Evolutionary conservation across 352 stramenopile species (phyloP).

Genomic region (Thalassiosira gravida): DNA sequence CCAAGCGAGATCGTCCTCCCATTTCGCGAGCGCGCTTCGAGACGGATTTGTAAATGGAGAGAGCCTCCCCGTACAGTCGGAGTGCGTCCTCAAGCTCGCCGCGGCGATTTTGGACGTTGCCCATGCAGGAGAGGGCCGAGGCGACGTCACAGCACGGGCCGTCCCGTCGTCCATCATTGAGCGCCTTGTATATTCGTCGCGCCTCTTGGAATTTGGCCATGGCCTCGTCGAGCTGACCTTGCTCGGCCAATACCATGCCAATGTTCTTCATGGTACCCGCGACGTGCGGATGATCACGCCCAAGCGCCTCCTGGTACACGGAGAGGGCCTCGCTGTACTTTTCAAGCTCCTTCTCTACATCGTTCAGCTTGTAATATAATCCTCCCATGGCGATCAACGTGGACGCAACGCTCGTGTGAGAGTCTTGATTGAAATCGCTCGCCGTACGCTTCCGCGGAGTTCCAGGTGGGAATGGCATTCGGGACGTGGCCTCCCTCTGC

Average conservation of each 20-base stretch:
- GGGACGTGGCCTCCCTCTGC: conserved; percentile 53
- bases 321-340: conserved; percentile 69
- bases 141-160: conserved; percentile 71
- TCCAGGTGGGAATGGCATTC: conserved; percentile 19
- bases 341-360: conserved; percentile 70
- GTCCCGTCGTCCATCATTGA: conserved; percentile 25
- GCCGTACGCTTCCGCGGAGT: conserved; percentile 29
- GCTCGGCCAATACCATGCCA: conserved; percentile 78
- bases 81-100: conserved; percentile 77
- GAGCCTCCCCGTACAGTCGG: conserved; percentile 68
- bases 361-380: conserved; percentile 78
- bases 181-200: conserved; percentile 38
- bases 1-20: conserved; percentile 29
- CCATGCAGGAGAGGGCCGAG: conserved; percentile 79
- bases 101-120: conserved; percentile 76
- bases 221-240: conserved; percentile 69
- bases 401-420: conserved; percentile 61
- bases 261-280: conserved; percentile 82
- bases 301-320: conserved; percentile 66
- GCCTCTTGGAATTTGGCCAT: conserved; percentile 73
- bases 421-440: conserved; percentile 42
- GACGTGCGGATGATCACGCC: conserved; percentile 70
- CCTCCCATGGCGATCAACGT: conserved; percentile 78
- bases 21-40: conserved; percentile 24
- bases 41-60: conserved; percentile 74